phyloP scores from a whole-genome alignment of 306 rosid genomes.

The Cucurbita ficifolia region DNA sequence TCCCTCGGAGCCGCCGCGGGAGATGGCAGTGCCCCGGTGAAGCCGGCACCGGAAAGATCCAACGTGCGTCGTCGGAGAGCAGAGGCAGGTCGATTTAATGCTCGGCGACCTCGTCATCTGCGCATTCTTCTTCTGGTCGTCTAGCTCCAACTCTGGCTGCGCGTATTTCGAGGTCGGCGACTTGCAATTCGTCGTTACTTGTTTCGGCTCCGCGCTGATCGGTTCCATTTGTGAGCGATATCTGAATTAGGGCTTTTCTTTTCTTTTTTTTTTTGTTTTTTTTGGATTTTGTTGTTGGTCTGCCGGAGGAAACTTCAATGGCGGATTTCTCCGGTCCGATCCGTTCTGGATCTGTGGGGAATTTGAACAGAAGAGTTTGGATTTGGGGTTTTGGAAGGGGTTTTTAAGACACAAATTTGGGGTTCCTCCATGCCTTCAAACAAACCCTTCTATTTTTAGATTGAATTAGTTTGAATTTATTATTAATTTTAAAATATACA shows the following conservation, averaged over 20 bases:
- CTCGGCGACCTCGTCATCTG: conserved; percentile 23
- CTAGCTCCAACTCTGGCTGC: conserved; percentile 15
- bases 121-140: conserved; percentile 21
- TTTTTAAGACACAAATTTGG: background rate
- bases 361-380: background rate
- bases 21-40: conserved; percentile 25
- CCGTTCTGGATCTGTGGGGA: background rate
- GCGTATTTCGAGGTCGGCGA: conserved; percentile 1
- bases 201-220: conserved; percentile 7
- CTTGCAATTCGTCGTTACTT: conserved; percentile 11
- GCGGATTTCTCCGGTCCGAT: background rate
- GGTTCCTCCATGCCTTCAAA: background rate
- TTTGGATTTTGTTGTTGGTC: background rate
- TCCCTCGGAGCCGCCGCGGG: conserved; percentile 36
- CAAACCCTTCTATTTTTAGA: background rate
- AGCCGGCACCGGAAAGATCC: conserved; percentile 74
- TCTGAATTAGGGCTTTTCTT: background rate
- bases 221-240: background rate
- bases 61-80: conserved; percentile 72
- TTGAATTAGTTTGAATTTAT: no score
- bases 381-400: background rate
- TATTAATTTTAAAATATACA: no score
- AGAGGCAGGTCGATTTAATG: conserved; percentile 38
- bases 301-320: background rate
- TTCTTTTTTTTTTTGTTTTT: background rate